These are phyloP conservation scores for Mortierella sp. DNA, from an alignment of 371 early-diverging fungal genomes.

Conservation along the genomic window DNA sequence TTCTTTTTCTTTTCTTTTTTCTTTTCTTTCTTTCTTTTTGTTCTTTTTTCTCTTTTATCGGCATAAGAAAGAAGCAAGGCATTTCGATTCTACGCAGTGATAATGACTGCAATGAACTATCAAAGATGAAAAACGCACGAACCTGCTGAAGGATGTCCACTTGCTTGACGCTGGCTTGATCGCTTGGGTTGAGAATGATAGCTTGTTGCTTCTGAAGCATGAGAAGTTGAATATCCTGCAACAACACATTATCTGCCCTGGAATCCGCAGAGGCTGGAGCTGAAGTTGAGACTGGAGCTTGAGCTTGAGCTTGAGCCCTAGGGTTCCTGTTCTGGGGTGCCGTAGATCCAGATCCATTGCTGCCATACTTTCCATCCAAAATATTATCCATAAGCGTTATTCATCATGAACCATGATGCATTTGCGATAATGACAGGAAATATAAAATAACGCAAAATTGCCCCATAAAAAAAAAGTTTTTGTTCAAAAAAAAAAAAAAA, in stretches of 20 bases:
- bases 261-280: conserved; percentile 13
- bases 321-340: conserved; percentile 7
- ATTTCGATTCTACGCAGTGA: conserved; percentile 9
- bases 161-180: conserved; percentile 44
- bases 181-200: conserved; percentile 41
- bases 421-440: background rate
- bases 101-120: background rate
- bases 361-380: background rate
- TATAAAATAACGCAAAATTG: background rate
- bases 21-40: conserved; percentile 12
- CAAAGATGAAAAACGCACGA: conserved; percentile 14
- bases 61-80: background rate
- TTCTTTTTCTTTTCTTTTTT: conserved; percentile 18
- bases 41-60: conserved; percentile 17
- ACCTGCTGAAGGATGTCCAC: conserved; percentile 54
- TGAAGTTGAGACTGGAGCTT: background rate
- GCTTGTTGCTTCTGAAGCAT: conserved; percentile 50
- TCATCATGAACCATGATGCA: background rate
- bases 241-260: conserved; percentile 27
- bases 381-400: background rate
- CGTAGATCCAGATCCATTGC: conserved; percentile 9
- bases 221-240: conserved; percentile 47
- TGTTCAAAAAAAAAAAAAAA: background rate
- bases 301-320: conserved; percentile 11
- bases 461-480: background rate